Percentiles rank a stretch among this genome's conserved stretches.
phyloP scores from a whole-genome alignment of 441 rosid genomes.

The Croton laevigatus region DNA sequence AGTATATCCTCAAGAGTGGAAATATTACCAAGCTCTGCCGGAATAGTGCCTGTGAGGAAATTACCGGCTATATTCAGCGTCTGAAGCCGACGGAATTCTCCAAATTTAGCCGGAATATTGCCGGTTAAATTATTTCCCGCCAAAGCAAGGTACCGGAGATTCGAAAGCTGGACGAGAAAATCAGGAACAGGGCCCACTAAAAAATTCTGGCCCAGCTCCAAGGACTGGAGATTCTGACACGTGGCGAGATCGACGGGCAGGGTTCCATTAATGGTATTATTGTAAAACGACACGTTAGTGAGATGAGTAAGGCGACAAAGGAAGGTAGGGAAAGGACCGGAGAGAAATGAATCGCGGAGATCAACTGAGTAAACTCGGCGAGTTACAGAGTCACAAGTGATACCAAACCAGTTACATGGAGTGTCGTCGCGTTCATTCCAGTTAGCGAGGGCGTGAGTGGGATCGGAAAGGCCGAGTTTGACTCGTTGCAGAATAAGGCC shows the following conservation, averaged over 20 bases:
- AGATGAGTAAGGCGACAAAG: constrained; percentile 66
- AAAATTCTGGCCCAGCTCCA: constrained; percentile 59
- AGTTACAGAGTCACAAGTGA: constrained; percentile 49
- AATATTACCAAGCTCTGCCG: constrained; percentile 59
- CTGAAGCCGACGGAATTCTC: constrained; percentile 59
- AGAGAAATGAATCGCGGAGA: constrained; percentile 48
- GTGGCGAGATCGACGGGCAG: constrained; percentile 56
- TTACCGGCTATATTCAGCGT: constrained; percentile 64
- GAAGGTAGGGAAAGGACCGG: constrained; percentile 69
- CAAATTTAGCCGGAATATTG: constrained; percentile 65
- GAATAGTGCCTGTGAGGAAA: constrained; percentile 59
- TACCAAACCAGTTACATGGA: constrained; percentile 75
- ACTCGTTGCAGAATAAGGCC: constrained; percentile 66
- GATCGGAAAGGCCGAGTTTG: constrained; percentile 59
- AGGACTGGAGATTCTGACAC: constrained; percentile 48
- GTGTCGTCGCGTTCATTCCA: constrained; percentile 61
- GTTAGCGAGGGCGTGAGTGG: constrained; percentile 48
- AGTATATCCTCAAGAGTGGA: constrained; percentile 49
- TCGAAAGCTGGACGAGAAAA: constrained; percentile 49
- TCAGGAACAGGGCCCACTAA: constrained; percentile 59
- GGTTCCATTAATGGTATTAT: constrained; percentile 60
- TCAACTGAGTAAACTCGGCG: constrained; percentile 55
- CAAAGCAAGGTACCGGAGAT: constrained; percentile 49
- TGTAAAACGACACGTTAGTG: constrained; percentile 41
- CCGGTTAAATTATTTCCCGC: constrained; percentile 80